Percentiles rank a stretch among this genome's conserved stretches.
These are phyloP conservation scores for Chaetomium sp. DNA, from an alignment of 2,329 filamentous ascomycete genomes.

Conservation along the genomic window DNA sequence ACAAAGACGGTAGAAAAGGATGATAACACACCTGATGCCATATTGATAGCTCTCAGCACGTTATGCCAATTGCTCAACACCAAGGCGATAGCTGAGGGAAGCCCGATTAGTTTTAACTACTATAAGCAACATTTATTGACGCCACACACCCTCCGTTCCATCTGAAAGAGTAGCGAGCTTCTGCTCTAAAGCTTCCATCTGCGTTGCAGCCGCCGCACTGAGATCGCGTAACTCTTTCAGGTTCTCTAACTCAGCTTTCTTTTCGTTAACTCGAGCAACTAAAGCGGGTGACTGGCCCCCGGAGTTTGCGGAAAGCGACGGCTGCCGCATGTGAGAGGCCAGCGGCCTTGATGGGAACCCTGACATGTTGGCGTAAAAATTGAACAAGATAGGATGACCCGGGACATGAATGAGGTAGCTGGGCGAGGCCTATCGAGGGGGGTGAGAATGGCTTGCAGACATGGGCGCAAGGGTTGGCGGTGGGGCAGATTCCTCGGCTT, in stretches of 20 bases:
- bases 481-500: too few relatives aligned
- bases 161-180: conserved; percentile 72
- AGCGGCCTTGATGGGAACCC: conserved; percentile 51
- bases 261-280: conserved; percentile 72
- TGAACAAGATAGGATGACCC: not conserved
- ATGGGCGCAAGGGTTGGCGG: too few relatives aligned
- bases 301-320: conserved; percentile 44
- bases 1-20: not conserved
- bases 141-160: conserved; percentile 64
- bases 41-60: conserved; percentile 75
- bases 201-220: conserved; percentile 68
- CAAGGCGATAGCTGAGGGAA: conserved; percentile 62
- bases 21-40: conserved; percentile 65
- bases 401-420: too few relatives aligned
- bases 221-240: conserved; percentile 71
- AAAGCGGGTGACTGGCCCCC: conserved; percentile 62
- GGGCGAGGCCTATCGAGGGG: too few relatives aligned
- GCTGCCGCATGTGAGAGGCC: conserved; percentile 61
- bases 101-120: conserved; percentile 8
- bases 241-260: conserved; percentile 75
- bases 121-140: not conserved
- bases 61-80: conserved; percentile 86
- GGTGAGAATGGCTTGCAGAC: too few relatives aligned
- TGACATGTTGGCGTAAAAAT: conserved; percentile 38
- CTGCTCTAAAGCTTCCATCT: conserved; percentile 76